Evolutionary conservation across 139 green algal species (phyloP).

Genomic region (Monoraphidium neglectum): DNA sequence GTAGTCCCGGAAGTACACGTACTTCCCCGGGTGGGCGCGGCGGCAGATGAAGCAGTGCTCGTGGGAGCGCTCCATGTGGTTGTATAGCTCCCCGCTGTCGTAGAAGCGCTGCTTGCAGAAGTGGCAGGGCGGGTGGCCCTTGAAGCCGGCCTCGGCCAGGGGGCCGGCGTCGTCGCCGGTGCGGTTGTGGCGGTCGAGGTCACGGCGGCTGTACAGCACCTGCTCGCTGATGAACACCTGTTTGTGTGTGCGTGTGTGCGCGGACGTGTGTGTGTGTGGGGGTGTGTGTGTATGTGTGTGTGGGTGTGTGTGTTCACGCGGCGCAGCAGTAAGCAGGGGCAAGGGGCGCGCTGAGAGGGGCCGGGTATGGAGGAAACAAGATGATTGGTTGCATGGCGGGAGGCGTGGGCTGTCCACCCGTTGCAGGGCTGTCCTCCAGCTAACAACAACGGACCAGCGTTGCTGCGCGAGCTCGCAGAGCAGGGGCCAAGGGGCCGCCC

Average conservation of each 20-base stretch:
- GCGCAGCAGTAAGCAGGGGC: too few relatives aligned
- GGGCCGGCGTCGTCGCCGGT: conserved; percentile 75
- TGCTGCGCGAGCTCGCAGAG: too few relatives aligned
- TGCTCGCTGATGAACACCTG: conserved; percentile 94
- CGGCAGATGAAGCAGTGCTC: conserved; percentile 91
- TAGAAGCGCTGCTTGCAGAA: conserved; percentile 87
- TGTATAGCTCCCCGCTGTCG: conserved; percentile 87
- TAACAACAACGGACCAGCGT: too few relatives aligned
- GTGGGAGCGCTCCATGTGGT: conserved; percentile 90
- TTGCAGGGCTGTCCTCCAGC: too few relatives aligned
- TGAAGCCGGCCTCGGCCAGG: conserved; percentile 87
- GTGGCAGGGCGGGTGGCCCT: conserved; percentile 65
- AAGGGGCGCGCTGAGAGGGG: too few relatives aligned
- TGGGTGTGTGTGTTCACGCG: too few relatives aligned
- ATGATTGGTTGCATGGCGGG: too few relatives aligned
- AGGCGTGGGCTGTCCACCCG: too few relatives aligned
- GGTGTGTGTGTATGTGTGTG: too few relatives aligned
- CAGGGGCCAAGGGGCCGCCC: too few relatives aligned
- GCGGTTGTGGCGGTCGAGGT: conserved; percentile 80
- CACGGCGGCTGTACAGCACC: conserved; percentile 79
- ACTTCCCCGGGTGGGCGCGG: conserved; percentile 63
- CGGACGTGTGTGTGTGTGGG: too few relatives aligned
- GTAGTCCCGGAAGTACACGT: conserved; percentile 93
- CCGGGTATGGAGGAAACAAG: too few relatives aligned
- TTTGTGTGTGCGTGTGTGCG: background rate